These are phyloP conservation scores for Solanum verrucosum DNA, from an alignment of 257 asterid species.

Conservation along the genomic window DNA sequence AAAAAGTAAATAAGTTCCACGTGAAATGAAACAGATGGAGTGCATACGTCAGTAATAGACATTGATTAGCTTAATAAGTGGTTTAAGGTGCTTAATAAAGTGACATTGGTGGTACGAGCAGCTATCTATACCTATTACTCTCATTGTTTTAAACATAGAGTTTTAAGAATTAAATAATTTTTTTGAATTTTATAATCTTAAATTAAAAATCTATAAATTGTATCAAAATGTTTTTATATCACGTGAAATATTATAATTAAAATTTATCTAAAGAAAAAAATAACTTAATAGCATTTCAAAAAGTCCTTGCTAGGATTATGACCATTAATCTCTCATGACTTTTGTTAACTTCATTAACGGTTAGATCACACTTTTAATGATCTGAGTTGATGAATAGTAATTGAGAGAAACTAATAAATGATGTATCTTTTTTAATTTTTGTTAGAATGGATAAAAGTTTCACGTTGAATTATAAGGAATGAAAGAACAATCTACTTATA, in stretches of 20 bases:
- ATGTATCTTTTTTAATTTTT: background rate
- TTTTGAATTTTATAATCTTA: too few species aligned
- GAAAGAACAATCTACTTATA: too few species aligned
- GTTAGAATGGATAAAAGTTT: too few species aligned
- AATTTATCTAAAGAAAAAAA: background rate
- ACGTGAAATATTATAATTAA: too few species aligned
- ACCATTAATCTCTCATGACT: background rate
- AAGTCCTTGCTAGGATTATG: background rate
- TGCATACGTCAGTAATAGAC: background rate
- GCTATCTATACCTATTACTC: too few species aligned
- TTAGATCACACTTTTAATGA: background rate
- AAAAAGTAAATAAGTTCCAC: background rate
- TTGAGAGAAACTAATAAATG: background rate
- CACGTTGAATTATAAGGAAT: fast-evolving
- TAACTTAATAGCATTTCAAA: background rate
- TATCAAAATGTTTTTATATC: too few species aligned
- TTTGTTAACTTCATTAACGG: background rate
- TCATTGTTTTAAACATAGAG: background rate
- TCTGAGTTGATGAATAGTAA: background rate
- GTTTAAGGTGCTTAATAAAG: background rate
- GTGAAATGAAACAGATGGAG: background rate
- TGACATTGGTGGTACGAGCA: background rate
- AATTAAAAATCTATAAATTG: too few species aligned
- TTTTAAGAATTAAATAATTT: too few species aligned
- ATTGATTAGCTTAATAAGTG: background rate